These are phyloP conservation scores for Ramaria rubella DNA, from an alignment of 768 basidiomycete species.

Conservation along the genomic window DNA sequence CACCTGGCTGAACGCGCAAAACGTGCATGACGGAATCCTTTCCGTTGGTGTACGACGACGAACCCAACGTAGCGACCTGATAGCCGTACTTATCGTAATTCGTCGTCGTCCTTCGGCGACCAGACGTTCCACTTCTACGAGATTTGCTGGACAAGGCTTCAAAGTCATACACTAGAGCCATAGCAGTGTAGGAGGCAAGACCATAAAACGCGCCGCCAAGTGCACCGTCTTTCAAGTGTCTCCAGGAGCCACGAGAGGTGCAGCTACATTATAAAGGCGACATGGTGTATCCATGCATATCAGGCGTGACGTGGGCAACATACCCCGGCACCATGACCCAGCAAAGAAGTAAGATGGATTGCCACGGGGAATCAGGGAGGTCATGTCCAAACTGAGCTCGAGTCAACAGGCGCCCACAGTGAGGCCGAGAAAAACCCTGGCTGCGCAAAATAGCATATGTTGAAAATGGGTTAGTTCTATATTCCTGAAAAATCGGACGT, in stretches of 20 bases:
- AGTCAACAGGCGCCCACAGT: constrained; percentile 2
- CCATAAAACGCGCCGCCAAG: background rate
- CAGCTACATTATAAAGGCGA: background rate
- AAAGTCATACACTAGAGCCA: constrained; percentile 4
- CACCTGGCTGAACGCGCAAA: constrained; percentile 6
- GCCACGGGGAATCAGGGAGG: background rate
- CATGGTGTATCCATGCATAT: constrained; percentile 8
- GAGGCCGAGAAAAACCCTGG: background rate
- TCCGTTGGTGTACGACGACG: background rate
- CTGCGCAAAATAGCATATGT: too few relatives aligned
- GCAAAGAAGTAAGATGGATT: background rate
- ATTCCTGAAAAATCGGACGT: too few relatives aligned
- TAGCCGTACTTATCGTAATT: constrained; percentile 11
- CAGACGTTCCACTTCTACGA: background rate
- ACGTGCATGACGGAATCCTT: constrained; percentile 5
- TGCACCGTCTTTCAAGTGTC: background rate
- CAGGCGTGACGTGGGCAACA: constrained; percentile 6
- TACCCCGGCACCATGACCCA: background rate
- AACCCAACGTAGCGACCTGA: constrained; percentile 3
- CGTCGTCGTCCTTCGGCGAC: constrained; percentile 8
- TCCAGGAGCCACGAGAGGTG: background rate
- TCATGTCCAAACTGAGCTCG: background rate
- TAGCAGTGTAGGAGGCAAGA: background rate
- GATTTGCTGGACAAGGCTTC: background rate
- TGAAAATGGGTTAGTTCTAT: too few relatives aligned